A percentile compares a stretch with the other conserved stretches of the same genome.
Evolutionary conservation across 768 basidiomycete species (phyloP).

Genomic region (Tulasnella sp.): DNA sequence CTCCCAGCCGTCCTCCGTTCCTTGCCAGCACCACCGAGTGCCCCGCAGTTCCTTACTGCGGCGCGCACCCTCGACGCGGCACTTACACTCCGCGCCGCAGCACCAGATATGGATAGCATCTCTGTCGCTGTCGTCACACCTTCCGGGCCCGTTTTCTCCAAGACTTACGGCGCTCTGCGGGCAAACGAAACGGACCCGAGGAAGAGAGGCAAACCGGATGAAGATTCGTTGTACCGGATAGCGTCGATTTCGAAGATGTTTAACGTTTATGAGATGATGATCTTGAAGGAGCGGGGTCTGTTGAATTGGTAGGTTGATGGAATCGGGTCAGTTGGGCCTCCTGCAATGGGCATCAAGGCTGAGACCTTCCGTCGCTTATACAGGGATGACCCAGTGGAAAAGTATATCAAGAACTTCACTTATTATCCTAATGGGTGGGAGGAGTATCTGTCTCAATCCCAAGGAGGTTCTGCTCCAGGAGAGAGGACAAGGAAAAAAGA

Average conservation of each 20-base stretch:
- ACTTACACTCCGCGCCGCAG: background rate
- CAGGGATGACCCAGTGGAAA: slow-evolving; percentile 51
- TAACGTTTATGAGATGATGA: slow-evolving; percentile 46
- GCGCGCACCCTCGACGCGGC: background rate
- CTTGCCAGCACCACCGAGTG: background rate
- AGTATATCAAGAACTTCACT: slow-evolving; percentile 43
- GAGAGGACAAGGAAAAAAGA: background rate
- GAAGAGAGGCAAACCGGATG: slow-evolving; percentile 32
- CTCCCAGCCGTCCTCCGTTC: background rate
- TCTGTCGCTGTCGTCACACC: slow-evolving; percentile 49
- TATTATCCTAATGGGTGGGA: slow-evolving; percentile 32
- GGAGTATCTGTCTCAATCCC: background rate
- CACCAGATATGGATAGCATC: slow-evolving; percentile 45
- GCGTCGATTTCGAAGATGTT: slow-evolving; percentile 54
- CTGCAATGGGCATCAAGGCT: background rate
- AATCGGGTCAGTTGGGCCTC: no score
- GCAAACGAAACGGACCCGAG: slow-evolving; percentile 37
- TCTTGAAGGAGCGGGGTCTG: slow-evolving; percentile 47
- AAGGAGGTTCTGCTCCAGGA: background rate
- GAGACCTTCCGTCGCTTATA: background rate
- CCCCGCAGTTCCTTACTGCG: background rate
- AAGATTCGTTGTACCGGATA: slow-evolving; percentile 48
- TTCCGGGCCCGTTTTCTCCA: slow-evolving; percentile 45
- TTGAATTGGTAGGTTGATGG: slow-evolving; percentile 33
- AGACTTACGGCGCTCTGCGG: slow-evolving; percentile 43